These are phyloP conservation scores for Vicia villosa DNA, from an alignment of 306 rosid species.

Conservation along the genomic window DNA sequence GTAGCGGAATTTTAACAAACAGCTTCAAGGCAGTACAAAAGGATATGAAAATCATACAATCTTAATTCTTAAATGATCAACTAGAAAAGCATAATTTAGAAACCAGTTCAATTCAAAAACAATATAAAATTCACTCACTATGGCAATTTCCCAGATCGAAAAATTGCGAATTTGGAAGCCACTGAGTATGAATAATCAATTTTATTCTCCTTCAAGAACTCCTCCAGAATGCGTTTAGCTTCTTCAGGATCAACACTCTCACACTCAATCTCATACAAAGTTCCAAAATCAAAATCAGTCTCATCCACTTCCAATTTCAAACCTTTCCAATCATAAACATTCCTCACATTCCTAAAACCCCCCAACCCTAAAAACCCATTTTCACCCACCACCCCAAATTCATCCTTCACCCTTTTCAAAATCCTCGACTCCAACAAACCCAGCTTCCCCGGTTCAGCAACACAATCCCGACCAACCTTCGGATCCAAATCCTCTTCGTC, in stretches of 20 bases:
- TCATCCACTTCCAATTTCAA: constrained; percentile 91
- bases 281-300: constrained; percentile 71
- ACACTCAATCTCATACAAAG: constrained; percentile 81
- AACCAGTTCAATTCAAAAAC: not conserved
- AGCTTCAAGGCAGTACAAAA: not conserved
- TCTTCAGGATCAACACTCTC: constrained; percentile 76
- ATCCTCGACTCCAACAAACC: constrained; percentile 65
- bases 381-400: constrained; percentile 57
- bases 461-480: constrained; percentile 58
- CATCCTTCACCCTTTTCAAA: constrained; percentile 69
- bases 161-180: constrained; percentile 70
- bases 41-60: not conserved
- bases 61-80: not conserved
- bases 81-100: not conserved
- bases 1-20: not conserved
- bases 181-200: constrained; percentile 63
- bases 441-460: constrained; percentile 62
- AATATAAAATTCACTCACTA: constrained; percentile 34
- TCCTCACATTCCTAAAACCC: constrained; percentile 81
- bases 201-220: constrained; percentile 65
- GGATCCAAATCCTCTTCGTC: constrained; percentile 81
- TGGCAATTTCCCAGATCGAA: constrained; percentile 53
- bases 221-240: constrained; percentile 68
- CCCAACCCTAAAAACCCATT: constrained; percentile 70
- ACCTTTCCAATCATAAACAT: constrained; percentile 82